These are phyloP conservation scores for Ajuga reptans DNA, from an alignment of 305 asterid genomes.

Conservation along the genomic window DNA sequence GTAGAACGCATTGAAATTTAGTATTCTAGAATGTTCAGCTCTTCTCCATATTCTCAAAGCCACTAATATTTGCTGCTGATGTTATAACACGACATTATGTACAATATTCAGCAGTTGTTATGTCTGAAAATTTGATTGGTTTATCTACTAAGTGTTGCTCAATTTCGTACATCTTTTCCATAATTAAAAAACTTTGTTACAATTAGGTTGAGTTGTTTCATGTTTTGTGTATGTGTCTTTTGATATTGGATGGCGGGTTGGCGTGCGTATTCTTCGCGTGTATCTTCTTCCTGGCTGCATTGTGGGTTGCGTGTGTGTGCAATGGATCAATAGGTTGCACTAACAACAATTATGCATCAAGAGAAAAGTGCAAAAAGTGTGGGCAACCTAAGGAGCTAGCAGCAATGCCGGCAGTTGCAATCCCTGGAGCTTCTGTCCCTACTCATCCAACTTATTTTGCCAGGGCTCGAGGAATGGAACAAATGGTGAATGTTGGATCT, in stretches of 20 bases:
- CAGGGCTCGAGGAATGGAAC: slow-evolving; percentile 66
- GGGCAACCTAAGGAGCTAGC: slow-evolving; percentile 92
- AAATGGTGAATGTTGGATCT: slow-evolving; percentile 40
- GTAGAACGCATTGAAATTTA: background rate
- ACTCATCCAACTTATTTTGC: slow-evolving; percentile 79
- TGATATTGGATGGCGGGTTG: slow-evolving; percentile 70
- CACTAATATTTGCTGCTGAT: slow-evolving; percentile 1
- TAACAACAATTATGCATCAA: slow-evolving; percentile 98
- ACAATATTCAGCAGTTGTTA: background rate
- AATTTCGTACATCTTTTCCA: slow-evolving; percentile 15
- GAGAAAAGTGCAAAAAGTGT: slow-evolving; percentile 96
- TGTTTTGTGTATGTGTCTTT: slow-evolving; percentile 45
- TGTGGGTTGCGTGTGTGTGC: slow-evolving; percentile 70
- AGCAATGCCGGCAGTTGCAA: slow-evolving; percentile 85
- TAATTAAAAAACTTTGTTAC: slow-evolving; percentile 31
- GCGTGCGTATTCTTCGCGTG: slow-evolving; percentile 67
- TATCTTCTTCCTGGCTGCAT: slow-evolving; percentile 71
- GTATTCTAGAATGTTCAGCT: background rate
- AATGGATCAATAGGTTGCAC: slow-evolving; percentile 91
- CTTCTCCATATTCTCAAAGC: background rate
- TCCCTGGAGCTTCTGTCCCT: slow-evolving; percentile 70
- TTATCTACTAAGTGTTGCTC: slow-evolving; percentile 17
- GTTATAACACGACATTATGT: background rate
- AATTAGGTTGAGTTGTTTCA: slow-evolving; percentile 51
- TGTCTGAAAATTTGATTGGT: slow-evolving; percentile 14